Evolutionary conservation across 2,329 filamentous ascomycete genomes (phyloP).

Genomic region (Penicillium sp.): DNA sequence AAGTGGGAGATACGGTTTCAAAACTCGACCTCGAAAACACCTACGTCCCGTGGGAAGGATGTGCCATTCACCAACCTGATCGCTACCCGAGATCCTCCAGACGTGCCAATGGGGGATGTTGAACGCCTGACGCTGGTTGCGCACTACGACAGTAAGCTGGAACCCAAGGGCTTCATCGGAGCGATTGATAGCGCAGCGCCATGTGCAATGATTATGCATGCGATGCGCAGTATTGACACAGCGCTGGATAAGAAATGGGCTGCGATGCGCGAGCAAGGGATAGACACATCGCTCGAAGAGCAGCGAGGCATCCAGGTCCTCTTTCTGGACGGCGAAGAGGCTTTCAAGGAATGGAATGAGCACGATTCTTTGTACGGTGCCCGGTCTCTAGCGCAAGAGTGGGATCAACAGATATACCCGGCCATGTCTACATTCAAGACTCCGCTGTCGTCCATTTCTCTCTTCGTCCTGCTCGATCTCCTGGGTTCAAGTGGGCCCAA

Average conservation of each 20-base stretch:
- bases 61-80: conserved; percentile 87
- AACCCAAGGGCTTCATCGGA: conserved; percentile 82
- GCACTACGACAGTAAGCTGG: conserved; percentile 85
- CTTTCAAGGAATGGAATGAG: conserved; percentile 75
- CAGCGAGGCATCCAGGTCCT: conserved; percentile 84
- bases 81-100: conserved; percentile 82
- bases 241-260: conserved; percentile 81
- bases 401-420: conserved; percentile 69
- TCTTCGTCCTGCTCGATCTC: conserved; percentile 90
- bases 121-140: conserved; percentile 81
- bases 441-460: conserved; percentile 72
- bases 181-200: conserved; percentile 92
- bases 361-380: conserved; percentile 86
- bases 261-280: conserved; percentile 61
- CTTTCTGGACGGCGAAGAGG: conserved; percentile 90
- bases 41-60: conserved; percentile 65
- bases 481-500: conserved; percentile 67
- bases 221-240: conserved; percentile 73
- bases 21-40: conserved; percentile 84
- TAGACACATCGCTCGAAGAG: conserved; percentile 59
- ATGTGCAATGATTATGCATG: conserved; percentile 86
- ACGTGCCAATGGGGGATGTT: conserved; percentile 69
- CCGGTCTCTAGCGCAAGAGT: conserved; percentile 73
- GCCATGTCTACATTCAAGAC: conserved; percentile 72
- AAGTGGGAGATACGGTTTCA: conserved; percentile 79